Conservation (phyloP, 2,329 filamentous ascomycete species). For the Aspergillus sp. region DNA sequence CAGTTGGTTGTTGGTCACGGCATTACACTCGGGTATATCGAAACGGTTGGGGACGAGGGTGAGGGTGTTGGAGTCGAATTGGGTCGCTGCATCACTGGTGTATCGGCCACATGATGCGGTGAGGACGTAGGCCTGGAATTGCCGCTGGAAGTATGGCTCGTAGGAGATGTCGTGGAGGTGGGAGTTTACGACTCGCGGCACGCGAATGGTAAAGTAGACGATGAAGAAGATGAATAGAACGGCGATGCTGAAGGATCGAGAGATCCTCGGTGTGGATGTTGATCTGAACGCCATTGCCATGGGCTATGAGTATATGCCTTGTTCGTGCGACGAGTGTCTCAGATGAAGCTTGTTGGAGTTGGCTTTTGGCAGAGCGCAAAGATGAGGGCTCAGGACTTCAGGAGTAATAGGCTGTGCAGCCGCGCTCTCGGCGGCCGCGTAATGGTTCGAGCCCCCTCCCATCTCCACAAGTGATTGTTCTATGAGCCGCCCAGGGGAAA, state of each 20-base stretch:
- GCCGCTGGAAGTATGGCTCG: neutral
- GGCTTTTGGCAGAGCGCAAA: too few relatives aligned
- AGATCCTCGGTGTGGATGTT: neutral
- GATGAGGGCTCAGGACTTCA: too few relatives aligned
- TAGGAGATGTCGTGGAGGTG: constrained; percentile 1
- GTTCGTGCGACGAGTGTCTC: too few relatives aligned
- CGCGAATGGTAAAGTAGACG: neutral
- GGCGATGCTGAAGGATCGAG: neutral
- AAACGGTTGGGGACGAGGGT: neutral
- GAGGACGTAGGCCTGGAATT: neutral
- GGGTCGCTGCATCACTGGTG: neutral
- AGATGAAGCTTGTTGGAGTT: too few relatives aligned
- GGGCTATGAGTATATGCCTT: too few relatives aligned
- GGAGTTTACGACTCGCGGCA: neutral
- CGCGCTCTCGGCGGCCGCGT: too few relatives aligned
- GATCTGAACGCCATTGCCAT: too few relatives aligned
- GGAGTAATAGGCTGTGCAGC: too few relatives aligned
- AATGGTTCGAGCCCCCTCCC: too few relatives aligned
- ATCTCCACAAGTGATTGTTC: too few relatives aligned
- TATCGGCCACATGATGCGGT: neutral
- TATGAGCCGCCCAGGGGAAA: too few relatives aligned
- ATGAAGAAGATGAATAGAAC: neutral
- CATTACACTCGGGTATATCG: neutral
- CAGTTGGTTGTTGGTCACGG: neutral
- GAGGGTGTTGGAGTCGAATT: neutral